Base-by-base conservation (phyloP, 2,329 filamentous ascomycete genomes). In the Fusarium hainanense region DNA sequence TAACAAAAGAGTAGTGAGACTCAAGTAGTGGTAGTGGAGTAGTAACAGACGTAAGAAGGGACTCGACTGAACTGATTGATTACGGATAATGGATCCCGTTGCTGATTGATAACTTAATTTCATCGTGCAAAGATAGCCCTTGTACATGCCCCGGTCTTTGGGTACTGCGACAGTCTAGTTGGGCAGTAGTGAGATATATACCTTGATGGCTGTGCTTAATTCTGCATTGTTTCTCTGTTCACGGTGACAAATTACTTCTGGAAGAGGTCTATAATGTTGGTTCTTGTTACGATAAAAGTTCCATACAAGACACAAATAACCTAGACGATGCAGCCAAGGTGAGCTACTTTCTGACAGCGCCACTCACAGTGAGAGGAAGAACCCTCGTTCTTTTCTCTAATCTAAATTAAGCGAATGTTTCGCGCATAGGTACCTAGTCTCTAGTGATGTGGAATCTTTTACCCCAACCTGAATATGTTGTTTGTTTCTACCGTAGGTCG, bases 21-120 rank as follows among this genome's bases (percentile, higher is more conserved):
- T 25, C 34, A 25, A 13, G 47, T 25, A 42, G 25, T 25, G 12
- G 14, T 61, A 23, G 11, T 52, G 23, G 27, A 63, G 23, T 28
- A 14, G 18, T 28, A 12, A 21, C 8, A 48, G 27, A 37, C n/a
- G 18, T 14, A 49, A 21, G 30, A 23, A 40, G 11, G 14, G 12
- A 55, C 34, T n/a, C n/a, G 21, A 41, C 28, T n/a, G 21, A n/a
- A 41, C 44, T 61, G 64, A 69, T 70, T 65, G 67, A 70, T 70
- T 70, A 47, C 42, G 56, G 30, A 68, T 58, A 37, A 66, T 61
- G 37, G 54, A 51, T 46, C 54, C 49, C 27, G 48, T 54, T 27
- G 41, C 70, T 74, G 72, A 74, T 74, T 74, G 72, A 74, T 74
- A 74, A 74, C 72, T 48, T 70, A 70, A 73, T 64, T 66, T 54